phyloP scores from a whole-genome alignment of 805 yeast species.

The Zygoascus biomembranicola region DNA sequence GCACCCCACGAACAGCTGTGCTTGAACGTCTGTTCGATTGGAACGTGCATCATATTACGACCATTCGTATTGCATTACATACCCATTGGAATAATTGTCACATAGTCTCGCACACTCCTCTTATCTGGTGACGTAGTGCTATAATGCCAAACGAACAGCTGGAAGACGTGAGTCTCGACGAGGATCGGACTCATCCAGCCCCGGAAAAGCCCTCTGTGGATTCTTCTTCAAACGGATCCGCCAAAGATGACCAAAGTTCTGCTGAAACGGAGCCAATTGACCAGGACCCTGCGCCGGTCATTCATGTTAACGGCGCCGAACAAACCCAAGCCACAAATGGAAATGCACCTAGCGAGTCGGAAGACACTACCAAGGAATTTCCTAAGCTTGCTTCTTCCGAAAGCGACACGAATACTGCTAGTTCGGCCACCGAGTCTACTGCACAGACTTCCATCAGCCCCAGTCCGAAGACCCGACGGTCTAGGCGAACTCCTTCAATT shows the following conservation, averaged over 20 bases:
- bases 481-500: constrained; percentile 17
- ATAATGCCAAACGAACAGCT: neutral
- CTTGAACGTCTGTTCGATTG: too few species aligned
- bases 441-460: constrained; percentile 1
- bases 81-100: too few species aligned
- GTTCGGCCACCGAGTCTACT: constrained; percentile 1
- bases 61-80: too few species aligned
- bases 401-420: neutral
- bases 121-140: neutral
- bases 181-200: neutral
- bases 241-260: neutral
- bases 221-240: neutral
- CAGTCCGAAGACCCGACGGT: neutral
- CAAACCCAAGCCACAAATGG: neutral
- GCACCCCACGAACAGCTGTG: too few species aligned
- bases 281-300: neutral
- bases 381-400: neutral
- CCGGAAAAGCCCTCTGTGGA: neutral
- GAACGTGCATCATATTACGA: too few species aligned
- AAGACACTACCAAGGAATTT: neutral
- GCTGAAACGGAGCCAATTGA: neutral
- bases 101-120: too few species aligned
- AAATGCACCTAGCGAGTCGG: neutral
- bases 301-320: neutral
- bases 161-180: neutral